A percentile compares a stretch with the other conserved stretches of the same genome.
These are phyloP conservation scores for Dioscorea alata DNA, from an alignment of 106 monocot genomes.

Conservation along the genomic window DNA sequence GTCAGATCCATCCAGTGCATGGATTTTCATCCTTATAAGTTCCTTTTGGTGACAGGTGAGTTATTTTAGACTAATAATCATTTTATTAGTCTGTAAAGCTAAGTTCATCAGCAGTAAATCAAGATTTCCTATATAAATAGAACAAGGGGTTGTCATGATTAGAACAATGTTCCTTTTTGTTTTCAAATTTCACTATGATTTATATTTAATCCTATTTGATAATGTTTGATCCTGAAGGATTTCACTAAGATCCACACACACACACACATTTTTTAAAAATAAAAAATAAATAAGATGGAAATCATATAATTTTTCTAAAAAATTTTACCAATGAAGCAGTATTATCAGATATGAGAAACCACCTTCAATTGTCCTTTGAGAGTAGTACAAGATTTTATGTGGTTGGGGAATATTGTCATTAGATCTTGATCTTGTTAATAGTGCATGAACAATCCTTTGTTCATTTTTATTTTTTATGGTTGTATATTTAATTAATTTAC, in stretches of 20 bases:
- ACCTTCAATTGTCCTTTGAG: conserved; percentile 28
- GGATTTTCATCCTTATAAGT: conserved; percentile 98
- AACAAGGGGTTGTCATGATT: too few species aligned
- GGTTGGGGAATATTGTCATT: conserved; percentile 27
- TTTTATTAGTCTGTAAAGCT: too few species aligned
- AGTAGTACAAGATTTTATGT: conserved; percentile 26
- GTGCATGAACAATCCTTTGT: conserved; percentile 14
- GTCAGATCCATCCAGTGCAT: conserved; percentile 92
- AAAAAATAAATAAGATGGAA: background rate
- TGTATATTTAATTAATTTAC: too few species aligned
- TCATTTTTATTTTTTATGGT: too few species aligned
- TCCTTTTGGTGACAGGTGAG: conserved; percentile 93
- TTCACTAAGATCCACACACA: background rate
- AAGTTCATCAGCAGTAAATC: too few species aligned
- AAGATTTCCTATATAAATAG: too few species aligned
- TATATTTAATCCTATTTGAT: too few species aligned
- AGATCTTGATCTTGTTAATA: conserved; percentile 25
- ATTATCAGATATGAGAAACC: conserved; percentile 25
- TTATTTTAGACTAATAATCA: too few species aligned
- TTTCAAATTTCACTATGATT: too few species aligned
- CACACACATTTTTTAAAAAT: background rate
- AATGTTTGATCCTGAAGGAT: too few species aligned
- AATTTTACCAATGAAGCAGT: conserved; percentile 23
- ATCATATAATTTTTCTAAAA: too few species aligned
- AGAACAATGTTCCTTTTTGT: too few species aligned